Conservation (phyloP, 257 asterid genomes). For the Salvia splendens region DNA sequence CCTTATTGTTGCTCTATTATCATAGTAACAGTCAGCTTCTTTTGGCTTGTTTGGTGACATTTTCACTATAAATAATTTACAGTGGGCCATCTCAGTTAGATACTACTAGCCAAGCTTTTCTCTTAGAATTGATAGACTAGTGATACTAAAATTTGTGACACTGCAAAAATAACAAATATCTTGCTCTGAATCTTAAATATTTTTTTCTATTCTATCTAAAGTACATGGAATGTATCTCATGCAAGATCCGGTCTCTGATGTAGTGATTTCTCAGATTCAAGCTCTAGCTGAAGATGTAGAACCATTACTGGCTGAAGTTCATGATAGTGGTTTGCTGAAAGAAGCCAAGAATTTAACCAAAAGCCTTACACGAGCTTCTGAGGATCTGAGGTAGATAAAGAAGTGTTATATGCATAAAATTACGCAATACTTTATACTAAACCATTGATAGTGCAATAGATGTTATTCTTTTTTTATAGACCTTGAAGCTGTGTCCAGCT, state of each 20-base stretch:
- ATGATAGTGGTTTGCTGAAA: constrained; percentile 82
- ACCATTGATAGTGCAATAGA: neutral
- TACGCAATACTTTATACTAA: neutral
- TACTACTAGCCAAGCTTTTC: neutral
- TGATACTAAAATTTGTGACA: constrained; percentile 2
- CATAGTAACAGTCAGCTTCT: neutral
- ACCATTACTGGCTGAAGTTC: constrained; percentile 86
- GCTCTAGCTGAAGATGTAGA: constrained; percentile 93
- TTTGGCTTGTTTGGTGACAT: constrained; percentile 5
- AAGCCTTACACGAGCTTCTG: constrained; percentile 88
- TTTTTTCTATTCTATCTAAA: neutral
- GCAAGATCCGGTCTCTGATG: constrained; percentile 60
- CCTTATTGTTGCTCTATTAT: constrained; percentile 8
- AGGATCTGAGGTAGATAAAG: constrained; percentile 72
- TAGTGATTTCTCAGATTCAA: constrained; percentile 85
- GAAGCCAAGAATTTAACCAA: constrained; percentile 84
- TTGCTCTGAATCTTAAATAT: neutral
- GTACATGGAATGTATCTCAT: constrained; percentile 46
- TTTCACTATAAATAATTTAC: neutral
- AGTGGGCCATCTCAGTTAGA: neutral
- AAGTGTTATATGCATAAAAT: neutral
- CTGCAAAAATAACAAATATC: neutral
- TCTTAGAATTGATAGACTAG: too few species aligned
- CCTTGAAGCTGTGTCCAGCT: neutral
- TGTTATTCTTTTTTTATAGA: neutral